Conservation (phyloP, 164 flowering plant species). For the Chimonanthus praecox region DNA sequence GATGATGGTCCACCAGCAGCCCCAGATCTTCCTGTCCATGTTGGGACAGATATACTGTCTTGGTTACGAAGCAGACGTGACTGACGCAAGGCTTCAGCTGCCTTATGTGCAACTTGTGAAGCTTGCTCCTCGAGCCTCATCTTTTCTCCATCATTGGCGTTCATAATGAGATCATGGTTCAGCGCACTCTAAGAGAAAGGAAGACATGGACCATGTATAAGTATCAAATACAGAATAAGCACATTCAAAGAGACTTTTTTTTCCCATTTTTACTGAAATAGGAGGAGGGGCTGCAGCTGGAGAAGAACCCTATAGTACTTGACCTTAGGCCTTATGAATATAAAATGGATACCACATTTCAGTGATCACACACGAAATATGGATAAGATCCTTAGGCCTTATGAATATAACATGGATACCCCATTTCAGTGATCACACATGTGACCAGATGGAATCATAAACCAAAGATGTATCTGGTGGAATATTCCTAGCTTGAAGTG, state of each 20-base stretch:
- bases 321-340: no score
- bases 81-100: conserved; percentile 91
- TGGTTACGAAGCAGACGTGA: conserved; percentile 76
- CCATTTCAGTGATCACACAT: no score
- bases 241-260: neutral
- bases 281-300: no score
- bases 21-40: conserved; percentile 96
- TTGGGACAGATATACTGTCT: conserved; percentile 74
- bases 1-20: conserved; percentile 89
- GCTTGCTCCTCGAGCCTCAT: conserved; percentile 88
- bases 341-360: neutral
- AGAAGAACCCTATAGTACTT: no score
- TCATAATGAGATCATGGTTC: conserved; percentile 91
- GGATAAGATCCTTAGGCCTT: neutral
- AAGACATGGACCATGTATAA: neutral
- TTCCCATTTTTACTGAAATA: no score
- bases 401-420: no score
- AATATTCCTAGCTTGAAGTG: neutral
- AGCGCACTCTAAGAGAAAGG: conserved; percentile 69
- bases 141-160: conserved; percentile 81
- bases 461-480: no score
- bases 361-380: neutral
- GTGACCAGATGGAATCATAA: no score
- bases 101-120: conserved; percentile 84
- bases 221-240: neutral